phyloP scores from a whole-genome alignment of 2,329 filamentous ascomycete species.

The Thielaviopsis euricoi region DNA sequence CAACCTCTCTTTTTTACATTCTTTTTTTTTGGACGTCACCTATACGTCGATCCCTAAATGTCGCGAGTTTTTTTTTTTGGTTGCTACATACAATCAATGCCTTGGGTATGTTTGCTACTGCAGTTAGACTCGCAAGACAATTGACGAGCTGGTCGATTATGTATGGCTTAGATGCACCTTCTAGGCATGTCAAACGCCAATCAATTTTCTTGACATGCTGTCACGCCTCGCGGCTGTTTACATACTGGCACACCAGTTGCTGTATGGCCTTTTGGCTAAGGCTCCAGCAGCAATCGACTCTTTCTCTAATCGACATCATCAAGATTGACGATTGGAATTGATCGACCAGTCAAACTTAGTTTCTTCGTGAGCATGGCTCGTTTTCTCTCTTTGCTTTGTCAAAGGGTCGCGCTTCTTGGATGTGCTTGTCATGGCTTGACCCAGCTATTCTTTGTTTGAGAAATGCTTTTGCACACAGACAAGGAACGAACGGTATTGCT shows the following conservation, averaged over 20 bases:
- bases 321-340: neutral
- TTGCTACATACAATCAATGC: neutral
- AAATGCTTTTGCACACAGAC: neutral
- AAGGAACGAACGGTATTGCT: neutral
- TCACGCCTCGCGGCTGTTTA: conserved; percentile 9
- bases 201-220: conserved; percentile 6
- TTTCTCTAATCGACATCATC: neutral
- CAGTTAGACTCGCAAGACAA: neutral
- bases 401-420: neutral
- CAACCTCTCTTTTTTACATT: neutral
- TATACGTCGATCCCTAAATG: neutral
- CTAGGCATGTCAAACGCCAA: conserved; percentile 2
- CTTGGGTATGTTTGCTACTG: neutral
- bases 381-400: neutral
- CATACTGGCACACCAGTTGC: neutral
- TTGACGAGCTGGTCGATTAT: neutral
- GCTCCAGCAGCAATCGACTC: neutral
- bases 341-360: neutral
- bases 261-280: conserved; percentile 5
- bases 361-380: neutral
- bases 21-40: neutral
- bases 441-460: neutral
- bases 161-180: neutral
- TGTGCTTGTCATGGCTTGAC: neutral
- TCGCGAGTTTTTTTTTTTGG: neutral